Base-by-base conservation (phyloP, 257 asterid species). In the Solanum okadae region DNA sequence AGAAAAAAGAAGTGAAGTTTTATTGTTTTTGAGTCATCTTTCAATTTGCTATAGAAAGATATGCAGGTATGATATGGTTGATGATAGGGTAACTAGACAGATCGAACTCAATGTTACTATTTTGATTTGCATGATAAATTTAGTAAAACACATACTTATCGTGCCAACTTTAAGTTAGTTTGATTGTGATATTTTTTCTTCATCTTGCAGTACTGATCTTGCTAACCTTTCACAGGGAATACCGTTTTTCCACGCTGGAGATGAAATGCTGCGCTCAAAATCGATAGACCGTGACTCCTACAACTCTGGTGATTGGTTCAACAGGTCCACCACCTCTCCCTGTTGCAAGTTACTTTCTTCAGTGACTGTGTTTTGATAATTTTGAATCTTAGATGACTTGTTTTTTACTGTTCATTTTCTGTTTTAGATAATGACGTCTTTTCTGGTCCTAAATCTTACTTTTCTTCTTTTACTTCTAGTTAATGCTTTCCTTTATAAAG, bases 251-350 rank as follows among this genome's bases (percentile, higher is more conserved):
- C 99, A 97, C 86, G 92, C 96, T 49, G 99, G 99, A 72, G 99
- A 97, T 90, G 99, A 97, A 94, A 93, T 96, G 90, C 93, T 97
- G 87, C 99, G 99, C 73, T 97, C 99, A 84, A 97, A 97, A 92
- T 97, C 99, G 34, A 91, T 96, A 87, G 99, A 97, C 77, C 99
- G 98, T 84, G 99, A 97, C 91, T 97, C 99, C 14, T 97, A 97
- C 90, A 97, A 97, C 88, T 97, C 99, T 63, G 98, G 99, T 86
- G 98, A 97, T 93, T 97, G 99, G 99, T 97, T 97, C 94, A 97
- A 97, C 93, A 96, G 98, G 98, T 95, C 86, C 84, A 40, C 59
- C 90, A 22, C 75, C 78, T 25, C 10, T 68, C 34, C 89, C 85
- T n/a, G 22, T 68, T 86, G 61, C 76, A 46, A 75, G 68, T 84